Conservation (phyloP, 306 rosid species). For the Begonia loranthoides region DNA sequence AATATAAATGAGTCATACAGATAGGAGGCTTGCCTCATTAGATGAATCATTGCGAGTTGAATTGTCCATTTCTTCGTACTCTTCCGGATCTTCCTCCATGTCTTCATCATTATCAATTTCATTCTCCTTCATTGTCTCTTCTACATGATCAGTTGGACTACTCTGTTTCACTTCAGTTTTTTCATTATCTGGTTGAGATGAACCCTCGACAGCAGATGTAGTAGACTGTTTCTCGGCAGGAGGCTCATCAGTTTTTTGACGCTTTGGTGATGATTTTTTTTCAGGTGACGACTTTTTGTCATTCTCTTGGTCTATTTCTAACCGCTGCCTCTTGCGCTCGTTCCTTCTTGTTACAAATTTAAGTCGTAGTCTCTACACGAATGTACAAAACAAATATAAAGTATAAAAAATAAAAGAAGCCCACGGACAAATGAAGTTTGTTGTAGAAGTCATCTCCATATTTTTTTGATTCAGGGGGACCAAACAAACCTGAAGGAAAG, state of each 20-base stretch:
- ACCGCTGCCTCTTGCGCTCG: conserved; percentile 78
- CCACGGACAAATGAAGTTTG: background rate
- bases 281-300: conserved; percentile 19
- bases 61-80: conserved; percentile 60
- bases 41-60: conserved; percentile 27
- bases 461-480: background rate
- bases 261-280: conserved; percentile 32
- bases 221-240: conserved; percentile 32
- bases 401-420: conserved; percentile 6
- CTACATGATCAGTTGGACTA: conserved; percentile 21
- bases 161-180: conserved; percentile 26
- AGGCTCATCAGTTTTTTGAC: conserved; percentile 37
- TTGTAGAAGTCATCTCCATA: no score
- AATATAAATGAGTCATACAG: background rate
- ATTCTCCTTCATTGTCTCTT: conserved; percentile 53
- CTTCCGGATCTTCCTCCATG: conserved; percentile 81
- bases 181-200: conserved; percentile 27
- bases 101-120: conserved; percentile 43
- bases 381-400: conserved; percentile 6
- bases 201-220: conserved; percentile 22
- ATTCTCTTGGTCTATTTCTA: conserved; percentile 39
- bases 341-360: conserved; percentile 59
- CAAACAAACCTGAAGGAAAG: conserved; percentile 77
- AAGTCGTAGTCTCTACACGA: conserved; percentile 51
- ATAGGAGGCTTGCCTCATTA: conserved; percentile 15